These are phyloP conservation scores for Coccinonectria pachysandricola DNA, from an alignment of 2,329 filamentous ascomycete species.

Conservation along the genomic window DNA sequence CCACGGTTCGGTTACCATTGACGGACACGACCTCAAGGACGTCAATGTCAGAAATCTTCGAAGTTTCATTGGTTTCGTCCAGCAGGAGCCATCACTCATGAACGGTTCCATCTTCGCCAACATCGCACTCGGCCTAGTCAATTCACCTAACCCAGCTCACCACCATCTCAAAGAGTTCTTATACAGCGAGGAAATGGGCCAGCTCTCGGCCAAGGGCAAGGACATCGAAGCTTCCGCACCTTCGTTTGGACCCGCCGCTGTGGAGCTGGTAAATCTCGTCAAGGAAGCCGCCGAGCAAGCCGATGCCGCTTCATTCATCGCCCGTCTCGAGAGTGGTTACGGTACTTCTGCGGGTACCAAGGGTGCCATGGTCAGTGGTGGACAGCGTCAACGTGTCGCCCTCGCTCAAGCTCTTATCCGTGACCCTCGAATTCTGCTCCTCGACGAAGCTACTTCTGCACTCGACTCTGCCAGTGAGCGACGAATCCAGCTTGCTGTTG, in stretches of 20 bases:
- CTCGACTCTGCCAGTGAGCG: slow-evolving; percentile 49
- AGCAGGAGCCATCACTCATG: slow-evolving; percentile 35
- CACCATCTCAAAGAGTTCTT: slow-evolving; percentile 33
- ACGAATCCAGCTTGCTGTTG: slow-evolving; percentile 40
- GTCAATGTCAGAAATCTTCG: slow-evolving; percentile 36
- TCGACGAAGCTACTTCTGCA: slow-evolving; percentile 53
- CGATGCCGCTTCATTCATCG: slow-evolving; percentile 48
- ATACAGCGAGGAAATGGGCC: slow-evolving; percentile 35
- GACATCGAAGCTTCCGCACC: slow-evolving; percentile 35
- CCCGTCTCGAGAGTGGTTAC: slow-evolving; percentile 42
- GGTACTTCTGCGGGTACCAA: slow-evolving; percentile 42
- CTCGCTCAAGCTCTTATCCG: slow-evolving; percentile 47
- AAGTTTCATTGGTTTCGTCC: slow-evolving; percentile 33
- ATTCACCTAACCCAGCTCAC: slow-evolving; percentile 30
- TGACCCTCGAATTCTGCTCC: slow-evolving; percentile 45
- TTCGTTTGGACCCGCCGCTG: slow-evolving; percentile 31
- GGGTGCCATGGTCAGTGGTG: slow-evolving; percentile 46
- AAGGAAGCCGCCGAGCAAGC: slow-evolving; percentile 44
- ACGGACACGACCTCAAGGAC: slow-evolving; percentile 35
- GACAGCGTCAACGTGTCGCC: slow-evolving; percentile 50
- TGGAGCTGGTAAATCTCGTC: slow-evolving; percentile 41
- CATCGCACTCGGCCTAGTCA: slow-evolving; percentile 39
- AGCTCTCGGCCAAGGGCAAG: slow-evolving; percentile 41
- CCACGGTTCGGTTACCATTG: slow-evolving; percentile 35
- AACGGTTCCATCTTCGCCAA: slow-evolving; percentile 39